A percentile compares a stretch with the other conserved stretches of the same genome.
Conservation (phyloP, 169 alveolate genomes). For the Plasmodium malariae region DNA sequence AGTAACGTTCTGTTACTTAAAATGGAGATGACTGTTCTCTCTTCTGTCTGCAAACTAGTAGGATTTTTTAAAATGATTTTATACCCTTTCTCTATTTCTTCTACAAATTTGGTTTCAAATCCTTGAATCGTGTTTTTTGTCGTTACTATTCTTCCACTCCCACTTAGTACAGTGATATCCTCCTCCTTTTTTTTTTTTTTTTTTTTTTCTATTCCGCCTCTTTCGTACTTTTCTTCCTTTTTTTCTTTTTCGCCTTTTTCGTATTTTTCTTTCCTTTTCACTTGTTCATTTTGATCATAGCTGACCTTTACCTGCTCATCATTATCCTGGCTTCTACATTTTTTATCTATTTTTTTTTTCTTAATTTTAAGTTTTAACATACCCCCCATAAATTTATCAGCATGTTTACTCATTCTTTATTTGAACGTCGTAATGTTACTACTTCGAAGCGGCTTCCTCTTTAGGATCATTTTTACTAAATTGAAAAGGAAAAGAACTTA, state of each 20-base stretch:
- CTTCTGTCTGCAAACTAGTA: conserved; percentile 78
- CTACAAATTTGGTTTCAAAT: conserved; percentile 83
- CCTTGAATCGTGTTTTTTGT: conserved; percentile 86
- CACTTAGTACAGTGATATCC: conserved; percentile 24
- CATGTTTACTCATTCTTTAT: conserved; percentile 17
- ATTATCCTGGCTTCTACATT: background rate
- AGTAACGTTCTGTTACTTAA: conserved; percentile 81
- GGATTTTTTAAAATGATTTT: conserved; percentile 81
- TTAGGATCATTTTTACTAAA: no score
- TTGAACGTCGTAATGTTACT: no score
- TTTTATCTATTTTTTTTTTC: conserved; percentile 26
- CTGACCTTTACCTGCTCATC: background rate
- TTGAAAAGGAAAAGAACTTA: no score
- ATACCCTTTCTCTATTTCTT: conserved; percentile 80
- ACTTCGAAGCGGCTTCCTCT: no score
- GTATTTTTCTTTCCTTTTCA: background rate
- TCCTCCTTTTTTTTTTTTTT: background rate
- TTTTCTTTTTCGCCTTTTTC: background rate
- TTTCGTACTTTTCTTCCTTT: background rate
- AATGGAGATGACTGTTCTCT: conserved; percentile 75
- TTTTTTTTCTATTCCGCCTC: background rate
- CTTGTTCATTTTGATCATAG: background rate
- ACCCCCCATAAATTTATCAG: conserved; percentile 52
- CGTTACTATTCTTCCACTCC: conserved; percentile 84
- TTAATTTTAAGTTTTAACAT: conserved; percentile 53